phyloP scores from a whole-genome alignment of 2,329 filamentous ascomycete genomes.

The Anisogramma anomala region DNA sequence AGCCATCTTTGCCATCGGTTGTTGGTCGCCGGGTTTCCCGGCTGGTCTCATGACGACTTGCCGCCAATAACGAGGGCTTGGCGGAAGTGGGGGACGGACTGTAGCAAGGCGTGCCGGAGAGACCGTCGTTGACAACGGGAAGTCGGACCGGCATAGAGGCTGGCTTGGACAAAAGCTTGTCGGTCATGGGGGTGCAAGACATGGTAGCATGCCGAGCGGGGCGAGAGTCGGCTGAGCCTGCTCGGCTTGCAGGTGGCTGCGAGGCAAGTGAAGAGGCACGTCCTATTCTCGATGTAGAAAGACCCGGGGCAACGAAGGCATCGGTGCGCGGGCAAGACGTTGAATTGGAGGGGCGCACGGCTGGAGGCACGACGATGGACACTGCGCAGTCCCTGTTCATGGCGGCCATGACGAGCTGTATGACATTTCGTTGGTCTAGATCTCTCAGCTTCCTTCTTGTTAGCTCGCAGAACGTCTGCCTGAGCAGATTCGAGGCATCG shows the following conservation, averaged over 20 bases:
- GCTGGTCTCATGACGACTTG: background rate
- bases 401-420: conserved; percentile 33
- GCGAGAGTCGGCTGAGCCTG: conserved; percentile 4
- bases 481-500: conserved; percentile 37
- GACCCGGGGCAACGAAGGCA: conserved; percentile 6
- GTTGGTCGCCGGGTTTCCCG: background rate
- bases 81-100: too few species aligned
- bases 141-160: conserved; percentile 14
- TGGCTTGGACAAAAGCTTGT: conserved; percentile 14
- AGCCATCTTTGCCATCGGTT: background rate
- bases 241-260: background rate
- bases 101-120: conserved; percentile 43
- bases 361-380: conserved; percentile 4
- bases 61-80: background rate
- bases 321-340: conserved; percentile 8
- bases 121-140: conserved; percentile 34
- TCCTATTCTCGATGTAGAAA: conserved; percentile 11
- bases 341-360: background rate
- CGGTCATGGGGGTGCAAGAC: conserved; percentile 15
- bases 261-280: conserved; percentile 12
- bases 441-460: conserved; percentile 28
- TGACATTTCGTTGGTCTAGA: conserved; percentile 33
- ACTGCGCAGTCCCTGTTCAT: conserved; percentile 12
- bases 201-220: background rate
- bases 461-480: conserved; percentile 38